A percentile compares a stretch with the other conserved stretches of the same genome.
phyloP scores from a whole-genome alignment of 169 alveolate genomes.

The Plasmodium inui region DNA sequence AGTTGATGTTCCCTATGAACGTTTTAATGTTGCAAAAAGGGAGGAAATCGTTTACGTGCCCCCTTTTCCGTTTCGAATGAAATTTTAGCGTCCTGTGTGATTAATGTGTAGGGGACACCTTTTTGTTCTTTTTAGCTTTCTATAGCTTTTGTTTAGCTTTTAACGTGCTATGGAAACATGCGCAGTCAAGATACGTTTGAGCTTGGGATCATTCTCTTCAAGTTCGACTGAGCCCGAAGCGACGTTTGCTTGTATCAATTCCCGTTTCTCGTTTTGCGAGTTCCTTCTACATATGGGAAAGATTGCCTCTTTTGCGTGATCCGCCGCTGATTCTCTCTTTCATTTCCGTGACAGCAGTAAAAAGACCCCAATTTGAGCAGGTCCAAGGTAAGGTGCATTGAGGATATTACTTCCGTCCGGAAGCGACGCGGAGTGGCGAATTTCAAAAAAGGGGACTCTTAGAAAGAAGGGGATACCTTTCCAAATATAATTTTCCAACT shows the following conservation, averaged over 20 bases:
- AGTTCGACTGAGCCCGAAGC: neutral
- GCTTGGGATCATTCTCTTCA: neutral
- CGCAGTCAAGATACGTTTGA: neutral
- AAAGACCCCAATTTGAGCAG: neutral
- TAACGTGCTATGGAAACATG: neutral
- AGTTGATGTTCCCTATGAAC: neutral
- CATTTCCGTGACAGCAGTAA: neutral
- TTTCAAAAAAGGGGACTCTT: neutral
- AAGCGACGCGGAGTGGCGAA: neutral
- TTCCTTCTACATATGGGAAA: neutral
- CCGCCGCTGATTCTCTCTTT: neutral
- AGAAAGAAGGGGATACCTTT: neutral
- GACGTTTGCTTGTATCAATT: neutral
- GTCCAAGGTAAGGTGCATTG: neutral
- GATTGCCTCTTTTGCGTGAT: neutral
- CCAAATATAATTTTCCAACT: neutral
- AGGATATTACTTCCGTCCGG: neutral
- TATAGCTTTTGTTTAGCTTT: neutral
- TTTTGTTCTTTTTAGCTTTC: neutral
- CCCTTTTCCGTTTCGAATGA: neutral
- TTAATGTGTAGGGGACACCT: neutral
- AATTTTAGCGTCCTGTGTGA: neutral
- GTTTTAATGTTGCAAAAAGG: neutral
- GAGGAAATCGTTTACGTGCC: neutral
- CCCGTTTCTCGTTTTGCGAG: neutral